Evolutionary conservation across 2,329 filamentous ascomycete species (phyloP), one percentile per base, ranked within the genome.

Genomic region (Pochonia chlamydosporia): DNA sequence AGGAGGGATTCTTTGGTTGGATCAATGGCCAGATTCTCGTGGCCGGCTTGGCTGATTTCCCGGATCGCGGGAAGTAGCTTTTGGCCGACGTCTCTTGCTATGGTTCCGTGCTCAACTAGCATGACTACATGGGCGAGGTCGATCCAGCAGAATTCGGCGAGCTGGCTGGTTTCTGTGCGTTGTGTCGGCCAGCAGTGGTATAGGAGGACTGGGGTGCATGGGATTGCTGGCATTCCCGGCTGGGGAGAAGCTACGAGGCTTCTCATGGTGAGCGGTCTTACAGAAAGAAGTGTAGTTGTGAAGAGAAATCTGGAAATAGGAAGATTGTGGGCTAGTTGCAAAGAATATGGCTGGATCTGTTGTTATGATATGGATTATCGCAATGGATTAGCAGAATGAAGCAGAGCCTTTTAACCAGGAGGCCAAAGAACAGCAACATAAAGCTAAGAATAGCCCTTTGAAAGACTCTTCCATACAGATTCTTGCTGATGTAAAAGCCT

Each of bases 121-220:
- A 52, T 52, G 21, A 52, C 50, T 11, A 52, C 50, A 16, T 52
- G 50, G 31, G 50, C 50, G 28, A 52, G 23, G 23, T 52, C 50
- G 25, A 47, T 50, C 50, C 50, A 52, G 44, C 44, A 49, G 14
- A 52, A 50, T 25, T 52, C 47, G 13, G 43, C 43, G 30, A 52
- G 47, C 26, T 52, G 50, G 13, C 39, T 49, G 28, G 43, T 47
- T 30, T 52, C 50, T 24, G 44, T 31, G 36, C 47, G 47, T 31
- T 52, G 50, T n/a, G 48, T 33, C 5, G 50, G 50, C 48, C 50
- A 52, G 10, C 43, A 47, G 31, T 52, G 40, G 24, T 52, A 52
- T 13, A 33, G 1, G 20, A 40, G 39, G 21, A 40, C 39, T 6
- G 39, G 39, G 5, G 39, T 40, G 18, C 39, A 40, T 6, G 39